Percentiles rank a stretch among this genome's conserved stretches.
Evolutionary conservation across 2,329 filamentous ascomycete genomes (phyloP).

Genomic region (Tricladium varicosporioides): DNA sequence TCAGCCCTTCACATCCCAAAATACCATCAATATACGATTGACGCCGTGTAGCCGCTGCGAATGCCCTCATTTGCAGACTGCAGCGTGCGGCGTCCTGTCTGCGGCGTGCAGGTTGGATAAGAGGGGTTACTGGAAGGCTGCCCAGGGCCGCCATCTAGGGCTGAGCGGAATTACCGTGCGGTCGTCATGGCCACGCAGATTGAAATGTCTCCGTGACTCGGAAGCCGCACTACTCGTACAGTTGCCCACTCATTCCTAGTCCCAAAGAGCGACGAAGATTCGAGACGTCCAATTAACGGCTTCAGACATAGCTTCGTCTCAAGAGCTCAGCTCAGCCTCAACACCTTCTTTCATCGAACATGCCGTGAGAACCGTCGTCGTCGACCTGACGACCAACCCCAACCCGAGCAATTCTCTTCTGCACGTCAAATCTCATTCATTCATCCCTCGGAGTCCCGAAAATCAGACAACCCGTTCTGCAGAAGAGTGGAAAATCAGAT

Average conservation of each 20-base stretch:
- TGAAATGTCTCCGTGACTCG: no score
- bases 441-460: not conserved
- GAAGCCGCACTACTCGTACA: no score
- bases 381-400: no score
- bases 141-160: no score
- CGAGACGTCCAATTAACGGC: not conserved
- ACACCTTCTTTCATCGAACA: not conserved
- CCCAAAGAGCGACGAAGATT: not conserved
- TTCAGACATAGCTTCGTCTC: not conserved
- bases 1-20: no score
- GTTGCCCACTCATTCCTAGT: not conserved
- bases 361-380: not conserved
- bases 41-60: not conserved
- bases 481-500: not conserved
- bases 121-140: no score
- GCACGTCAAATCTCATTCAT: not conserved
- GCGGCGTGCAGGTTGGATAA: not conserved
- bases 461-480: not conserved
- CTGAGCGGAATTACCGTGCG: no score
- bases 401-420: not conserved
- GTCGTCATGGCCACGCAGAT: no score
- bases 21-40: not conserved
- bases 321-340: not conserved
- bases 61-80: not conserved
- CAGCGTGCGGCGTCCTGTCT: not conserved